Evolutionary conservation across 768 basidiomycete genomes (phyloP).

Genomic region (Panaeolus papilionaceus): DNA sequence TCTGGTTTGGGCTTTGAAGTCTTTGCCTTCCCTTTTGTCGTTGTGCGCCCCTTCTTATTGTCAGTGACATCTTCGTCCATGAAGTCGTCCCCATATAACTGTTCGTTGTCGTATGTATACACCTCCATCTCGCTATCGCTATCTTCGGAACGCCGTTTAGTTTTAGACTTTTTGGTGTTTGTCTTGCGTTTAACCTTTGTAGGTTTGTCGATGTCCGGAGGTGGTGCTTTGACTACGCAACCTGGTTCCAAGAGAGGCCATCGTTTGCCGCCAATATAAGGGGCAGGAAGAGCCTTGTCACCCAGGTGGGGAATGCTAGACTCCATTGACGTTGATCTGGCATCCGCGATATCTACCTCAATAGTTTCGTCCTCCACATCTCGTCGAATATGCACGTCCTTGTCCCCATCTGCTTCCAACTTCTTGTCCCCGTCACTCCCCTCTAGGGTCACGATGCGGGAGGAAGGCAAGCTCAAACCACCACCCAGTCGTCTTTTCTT

Average conservation of each 20-base stretch:
- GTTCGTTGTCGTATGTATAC: neutral
- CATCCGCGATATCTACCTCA: constrained; percentile 57
- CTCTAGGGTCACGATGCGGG: constrained; percentile 18
- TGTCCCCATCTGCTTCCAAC: constrained; percentile 27
- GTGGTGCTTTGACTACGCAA: neutral
- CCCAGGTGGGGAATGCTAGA: neutral
- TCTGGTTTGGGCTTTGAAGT: constrained; percentile 58
- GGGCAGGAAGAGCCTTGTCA: neutral
- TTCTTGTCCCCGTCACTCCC: constrained; percentile 19
- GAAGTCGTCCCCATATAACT: neutral
- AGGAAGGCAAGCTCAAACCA: constrained; percentile 40
- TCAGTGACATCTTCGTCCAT: neutral
- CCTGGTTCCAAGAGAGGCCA: neutral
- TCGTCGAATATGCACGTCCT: constrained; percentile 58
- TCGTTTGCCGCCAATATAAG: neutral
- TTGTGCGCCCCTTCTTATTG: neutral
- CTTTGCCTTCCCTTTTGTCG: constrained; percentile 23
- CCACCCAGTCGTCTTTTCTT: constrained; percentile 40
- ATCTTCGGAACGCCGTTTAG: constrained; percentile 7
- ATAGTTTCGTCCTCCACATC: constrained; percentile 67
- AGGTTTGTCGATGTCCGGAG: neutral
- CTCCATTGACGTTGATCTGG: constrained; percentile 26
- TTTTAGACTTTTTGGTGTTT: constrained; percentile 3
- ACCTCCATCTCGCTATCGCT: constrained; percentile 9
- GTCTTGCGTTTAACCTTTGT: constrained; percentile 6